A percentile compares a stretch with the other conserved stretches of the same genome.
Evolutionary conservation across 495 filamentous ascomycete genomes (phyloP).

Genomic region (Aspergillus sparsus): DNA sequence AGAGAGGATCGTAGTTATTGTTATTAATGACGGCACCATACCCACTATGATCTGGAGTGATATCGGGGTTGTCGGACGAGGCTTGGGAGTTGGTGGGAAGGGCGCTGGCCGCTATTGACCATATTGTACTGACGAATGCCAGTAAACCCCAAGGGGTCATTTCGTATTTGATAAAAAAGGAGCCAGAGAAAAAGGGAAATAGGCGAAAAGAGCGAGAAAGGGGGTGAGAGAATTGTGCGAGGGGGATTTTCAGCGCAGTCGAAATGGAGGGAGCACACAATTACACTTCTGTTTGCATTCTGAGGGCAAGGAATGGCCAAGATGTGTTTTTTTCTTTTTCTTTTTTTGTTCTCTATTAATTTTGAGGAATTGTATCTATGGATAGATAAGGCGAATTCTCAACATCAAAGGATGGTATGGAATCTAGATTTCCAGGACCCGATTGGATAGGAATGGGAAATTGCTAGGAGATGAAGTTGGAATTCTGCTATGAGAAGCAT

Average conservation of each 20-base stretch:
- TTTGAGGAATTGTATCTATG: not conserved
- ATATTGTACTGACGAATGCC: slow-evolving; percentile 26
- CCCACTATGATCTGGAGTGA: slow-evolving; percentile 14
- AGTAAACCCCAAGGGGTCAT: slow-evolving; percentile 22
- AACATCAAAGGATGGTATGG: not conserved
- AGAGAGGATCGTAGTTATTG: slow-evolving; percentile 26
- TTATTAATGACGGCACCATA: slow-evolving; percentile 20
- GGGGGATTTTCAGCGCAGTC: not conserved
- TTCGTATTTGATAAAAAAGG: not conserved
- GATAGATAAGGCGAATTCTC: not conserved
- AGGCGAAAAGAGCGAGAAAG: not conserved
- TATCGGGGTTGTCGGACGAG: slow-evolving; percentile 11
- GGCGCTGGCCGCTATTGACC: slow-evolving; percentile 21
- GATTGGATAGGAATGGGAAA: not conserved
- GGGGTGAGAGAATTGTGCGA: not conserved
- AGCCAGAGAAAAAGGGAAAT: not conserved
- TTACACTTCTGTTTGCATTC: slow-evolving; percentile 27
- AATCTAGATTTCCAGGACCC: not conserved
- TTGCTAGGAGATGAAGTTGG: not conserved
- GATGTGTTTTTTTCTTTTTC: not conserved
- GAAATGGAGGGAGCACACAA: not conserved
- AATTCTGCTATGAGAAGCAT: not conserved
- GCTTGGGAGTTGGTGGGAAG: slow-evolving; percentile 13
- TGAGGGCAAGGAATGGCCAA: slow-evolving; percentile 9
- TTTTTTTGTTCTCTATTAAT: not conserved